Conservation (phyloP, 768 basidiomycete genomes). For the Pleurotus cornucopiae region DNA sequence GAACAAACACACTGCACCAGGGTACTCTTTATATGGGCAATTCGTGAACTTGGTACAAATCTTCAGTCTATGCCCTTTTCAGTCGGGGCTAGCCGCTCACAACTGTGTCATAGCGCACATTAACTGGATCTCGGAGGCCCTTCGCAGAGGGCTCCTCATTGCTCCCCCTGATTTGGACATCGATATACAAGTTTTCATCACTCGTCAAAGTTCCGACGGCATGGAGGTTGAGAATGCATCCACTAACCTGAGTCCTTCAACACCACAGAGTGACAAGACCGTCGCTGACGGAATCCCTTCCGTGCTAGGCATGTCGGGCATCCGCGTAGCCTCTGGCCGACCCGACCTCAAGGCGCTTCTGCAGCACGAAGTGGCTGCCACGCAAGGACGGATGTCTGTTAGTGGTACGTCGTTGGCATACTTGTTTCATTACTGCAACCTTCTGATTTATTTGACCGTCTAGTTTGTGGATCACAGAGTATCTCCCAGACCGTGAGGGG, state of each 20-base stretch:
- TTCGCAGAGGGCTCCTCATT: constrained; percentile 25
- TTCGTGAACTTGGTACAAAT: constrained; percentile 25
- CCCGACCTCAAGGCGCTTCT: constrained; percentile 38
- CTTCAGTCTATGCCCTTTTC: too few relatives aligned
- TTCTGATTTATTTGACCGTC: neutral
- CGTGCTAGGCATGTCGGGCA: constrained; percentile 18
- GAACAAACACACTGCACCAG: constrained; percentile 22
- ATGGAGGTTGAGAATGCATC: constrained; percentile 16
- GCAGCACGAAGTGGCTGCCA: constrained; percentile 26
- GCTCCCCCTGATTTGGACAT: constrained; percentile 27
- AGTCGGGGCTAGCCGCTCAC: neutral
- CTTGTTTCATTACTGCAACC: neutral
- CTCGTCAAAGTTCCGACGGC: constrained; percentile 20
- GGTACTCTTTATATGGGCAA: constrained; percentile 41
- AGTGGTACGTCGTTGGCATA: constrained; percentile 29
- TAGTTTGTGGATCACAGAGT: constrained; percentile 38
- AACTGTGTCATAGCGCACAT: constrained; percentile 26
- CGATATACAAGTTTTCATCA: constrained; percentile 38
- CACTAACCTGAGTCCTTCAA: constrained; percentile 10
- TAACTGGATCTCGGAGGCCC: constrained; percentile 39
- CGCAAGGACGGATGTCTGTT: constrained; percentile 31
- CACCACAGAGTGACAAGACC: constrained; percentile 14
- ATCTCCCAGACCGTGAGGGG: constrained; percentile 27
- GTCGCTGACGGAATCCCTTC: constrained; percentile 13
- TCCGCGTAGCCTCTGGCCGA: constrained; percentile 25